phyloP scores from a whole-genome alignment of 768 basidiomycete species.

The Phlebiopsis gigantea region DNA sequence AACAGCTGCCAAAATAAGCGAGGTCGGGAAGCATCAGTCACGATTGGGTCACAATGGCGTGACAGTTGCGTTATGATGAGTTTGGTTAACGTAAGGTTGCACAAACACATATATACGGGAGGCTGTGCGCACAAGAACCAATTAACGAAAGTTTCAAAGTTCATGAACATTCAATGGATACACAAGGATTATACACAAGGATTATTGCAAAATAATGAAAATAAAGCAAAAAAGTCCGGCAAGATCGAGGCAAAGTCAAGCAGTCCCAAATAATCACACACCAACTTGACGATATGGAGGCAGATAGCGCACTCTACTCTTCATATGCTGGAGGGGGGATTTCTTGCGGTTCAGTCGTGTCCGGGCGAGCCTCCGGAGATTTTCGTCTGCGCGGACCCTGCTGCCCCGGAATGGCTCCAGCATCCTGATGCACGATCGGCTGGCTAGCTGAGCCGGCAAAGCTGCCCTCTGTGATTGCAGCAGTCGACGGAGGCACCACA shows the following conservation, averaged over 20 bases:
- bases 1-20: not conserved
- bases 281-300: no score
- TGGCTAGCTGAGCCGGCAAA: not conserved
- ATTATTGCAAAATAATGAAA: not conserved
- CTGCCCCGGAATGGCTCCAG: not conserved
- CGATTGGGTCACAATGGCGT: not conserved
- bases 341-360: not conserved
- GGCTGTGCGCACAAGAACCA: not conserved
- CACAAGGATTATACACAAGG: not conserved
- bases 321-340: slow-evolving; percentile 6
- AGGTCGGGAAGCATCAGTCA: not conserved
- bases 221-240: not conserved
- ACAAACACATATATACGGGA: not conserved
- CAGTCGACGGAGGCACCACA: not conserved
- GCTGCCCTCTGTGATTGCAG: not conserved
- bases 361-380: not conserved
- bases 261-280: not conserved
- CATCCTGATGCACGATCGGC: slow-evolving; percentile 9
- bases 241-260: not conserved
- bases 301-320: slow-evolving; percentile 2
- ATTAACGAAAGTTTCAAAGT: not conserved
- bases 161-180: not conserved
- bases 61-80: slow-evolving; percentile 1
- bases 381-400: not conserved
- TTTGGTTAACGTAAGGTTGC: not conserved